These are phyloP conservation scores for Metschnikowia proteae DNA, from an alignment of 805 yeast genomes.

Conservation along the genomic window DNA sequence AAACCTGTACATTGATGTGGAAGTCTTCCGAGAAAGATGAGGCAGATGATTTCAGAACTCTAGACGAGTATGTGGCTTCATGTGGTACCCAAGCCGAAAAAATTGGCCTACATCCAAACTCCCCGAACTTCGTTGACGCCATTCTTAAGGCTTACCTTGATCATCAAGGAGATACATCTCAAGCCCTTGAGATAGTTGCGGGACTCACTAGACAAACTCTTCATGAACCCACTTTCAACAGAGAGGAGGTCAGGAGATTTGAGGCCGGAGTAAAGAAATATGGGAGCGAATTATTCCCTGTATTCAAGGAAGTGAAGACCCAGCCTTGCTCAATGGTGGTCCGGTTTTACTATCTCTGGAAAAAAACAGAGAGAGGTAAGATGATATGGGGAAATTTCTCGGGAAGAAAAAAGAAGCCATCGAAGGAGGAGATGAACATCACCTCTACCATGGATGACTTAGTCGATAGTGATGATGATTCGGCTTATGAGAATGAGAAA, in stretches of 20 bases:
- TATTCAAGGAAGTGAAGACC: conserved; percentile 63
- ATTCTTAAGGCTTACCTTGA: conserved; percentile 54
- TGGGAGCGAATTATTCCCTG: conserved; percentile 80
- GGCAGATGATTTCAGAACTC: conserved; percentile 22
- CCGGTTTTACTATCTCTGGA: conserved; percentile 87
- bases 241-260: conserved; percentile 61
- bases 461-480: conserved; percentile 68
- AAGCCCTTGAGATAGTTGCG: conserved; percentile 46
- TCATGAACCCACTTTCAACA: conserved; percentile 71
- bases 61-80: conserved; percentile 52
- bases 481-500: conserved; percentile 60
- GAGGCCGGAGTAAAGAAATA: conserved; percentile 68
- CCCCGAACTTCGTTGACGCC: conserved; percentile 83
- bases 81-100: conserved; percentile 56
- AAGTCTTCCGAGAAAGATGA: conserved; percentile 37
- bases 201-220: conserved; percentile 54
- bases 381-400: conserved; percentile 78
- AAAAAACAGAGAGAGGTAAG: conserved; percentile 74
- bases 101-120: conserved; percentile 52
- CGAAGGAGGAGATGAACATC: conserved; percentile 19
- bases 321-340: conserved; percentile 79
- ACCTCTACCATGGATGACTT: conserved; percentile 37
- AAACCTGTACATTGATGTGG: conserved; percentile 69
- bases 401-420: conserved; percentile 61
- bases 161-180: conserved; percentile 45